These are phyloP conservation scores for Mycena citricolor DNA, from an alignment of 1,284 basidiomycete genomes.

Conservation along the genomic window DNA sequence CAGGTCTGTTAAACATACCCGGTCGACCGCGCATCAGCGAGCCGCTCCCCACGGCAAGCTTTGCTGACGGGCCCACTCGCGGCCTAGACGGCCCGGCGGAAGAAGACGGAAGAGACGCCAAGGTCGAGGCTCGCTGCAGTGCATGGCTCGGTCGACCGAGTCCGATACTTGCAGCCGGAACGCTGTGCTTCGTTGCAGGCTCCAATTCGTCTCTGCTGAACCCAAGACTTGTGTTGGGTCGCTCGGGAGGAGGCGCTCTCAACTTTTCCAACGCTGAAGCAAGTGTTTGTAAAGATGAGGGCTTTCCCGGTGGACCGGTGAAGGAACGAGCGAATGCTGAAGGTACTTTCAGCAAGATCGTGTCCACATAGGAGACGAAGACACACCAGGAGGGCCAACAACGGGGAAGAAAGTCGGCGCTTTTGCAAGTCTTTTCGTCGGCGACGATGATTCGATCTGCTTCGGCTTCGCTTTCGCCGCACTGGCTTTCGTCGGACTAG, in stretches of 20 bases:
- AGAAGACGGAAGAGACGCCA: constrained; percentile 18
- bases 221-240: constrained; percentile 66
- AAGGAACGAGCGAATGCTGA: constrained; percentile 20
- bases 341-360: background rate
- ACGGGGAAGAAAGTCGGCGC: constrained; percentile 16
- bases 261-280: constrained; percentile 63
- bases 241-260: constrained; percentile 54
- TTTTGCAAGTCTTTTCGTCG: constrained; percentile 19
- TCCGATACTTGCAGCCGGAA: constrained; percentile 17
- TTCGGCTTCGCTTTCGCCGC: constrained; percentile 10
- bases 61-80: constrained; percentile 13
- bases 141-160: constrained; percentile 24
- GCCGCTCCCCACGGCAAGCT: constrained; percentile 19
- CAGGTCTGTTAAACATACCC: too few relatives aligned
- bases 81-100: constrained; percentile 24
- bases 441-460: constrained; percentile 14
- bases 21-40: constrained; percentile 15
- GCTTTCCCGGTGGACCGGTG: constrained; percentile 25
- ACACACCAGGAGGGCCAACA: constrained; percentile 18
- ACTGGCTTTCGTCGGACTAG: constrained; percentile 21
- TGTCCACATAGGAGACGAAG: background rate
- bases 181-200: constrained; percentile 24
- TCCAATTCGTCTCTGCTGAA: constrained; percentile 44
- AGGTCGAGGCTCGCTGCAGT: constrained; percentile 18
- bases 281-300: constrained; percentile 49